These are phyloP conservation scores for Boletus tomentosulus DNA, from an alignment of 768 basidiomycete genomes.

Conservation along the genomic window DNA sequence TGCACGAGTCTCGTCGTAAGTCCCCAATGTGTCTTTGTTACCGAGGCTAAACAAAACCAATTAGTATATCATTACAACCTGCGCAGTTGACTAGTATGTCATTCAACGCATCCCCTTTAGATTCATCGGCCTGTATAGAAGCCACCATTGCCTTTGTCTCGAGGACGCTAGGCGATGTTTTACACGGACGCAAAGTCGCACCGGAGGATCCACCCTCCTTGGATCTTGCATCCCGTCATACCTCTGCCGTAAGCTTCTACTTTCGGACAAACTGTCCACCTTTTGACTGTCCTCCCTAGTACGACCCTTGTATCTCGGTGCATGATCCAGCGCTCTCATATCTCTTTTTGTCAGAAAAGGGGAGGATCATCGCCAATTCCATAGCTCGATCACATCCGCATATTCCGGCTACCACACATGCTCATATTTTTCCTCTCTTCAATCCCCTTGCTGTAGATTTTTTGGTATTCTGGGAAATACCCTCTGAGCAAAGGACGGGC, in stretches of 20 bases:
- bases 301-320: constrained; percentile 14
- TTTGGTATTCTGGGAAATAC: constrained; percentile 72
- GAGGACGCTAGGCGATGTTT: constrained; percentile 45
- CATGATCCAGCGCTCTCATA: constrained; percentile 25
- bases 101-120: constrained; percentile 41
- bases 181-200: constrained; percentile 44
- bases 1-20: constrained; percentile 42
- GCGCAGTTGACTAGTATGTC: constrained; percentile 45
- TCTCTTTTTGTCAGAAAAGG: constrained; percentile 52
- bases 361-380: constrained; percentile 36
- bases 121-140: constrained; percentile 32
- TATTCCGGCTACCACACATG: constrained; percentile 49
- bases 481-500: constrained; percentile 56
- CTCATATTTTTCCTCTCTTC: constrained; percentile 75
- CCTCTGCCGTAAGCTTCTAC: constrained; percentile 38
- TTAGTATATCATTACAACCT: constrained; percentile 43
- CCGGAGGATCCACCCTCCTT: constrained; percentile 47
- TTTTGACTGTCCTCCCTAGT: constrained; percentile 7
- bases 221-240: constrained; percentile 48
- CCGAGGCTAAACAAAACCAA: constrained; percentile 8
- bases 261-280: not conserved
- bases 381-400: constrained; percentile 45
- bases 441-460: constrained; percentile 71
- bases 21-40: constrained; percentile 2
- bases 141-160: constrained; percentile 50